phyloP scores from a whole-genome alignment of 176 grass and related monocot species.

The Rhipidocladum racemiflorum region DNA sequence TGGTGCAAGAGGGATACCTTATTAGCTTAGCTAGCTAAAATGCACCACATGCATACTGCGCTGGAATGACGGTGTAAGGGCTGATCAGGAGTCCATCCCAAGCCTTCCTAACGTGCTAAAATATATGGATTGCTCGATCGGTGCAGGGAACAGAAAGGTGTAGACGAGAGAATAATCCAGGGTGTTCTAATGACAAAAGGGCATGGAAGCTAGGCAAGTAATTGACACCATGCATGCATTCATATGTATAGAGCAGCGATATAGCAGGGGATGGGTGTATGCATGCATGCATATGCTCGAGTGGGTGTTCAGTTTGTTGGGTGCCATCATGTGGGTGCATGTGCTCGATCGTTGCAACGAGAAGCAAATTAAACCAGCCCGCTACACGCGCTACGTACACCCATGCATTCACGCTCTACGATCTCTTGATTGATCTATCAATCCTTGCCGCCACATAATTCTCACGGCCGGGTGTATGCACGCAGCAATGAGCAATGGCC shows the following conservation, averaged over 20 bases:
- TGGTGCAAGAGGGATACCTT: background rate
- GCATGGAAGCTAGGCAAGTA: slow-evolving; percentile 12
- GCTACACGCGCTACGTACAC: background rate
- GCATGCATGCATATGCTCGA: slow-evolving; percentile 1
- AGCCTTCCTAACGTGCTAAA: slow-evolving; percentile 35
- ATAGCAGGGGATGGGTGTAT: slow-evolving; percentile 26
- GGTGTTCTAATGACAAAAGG: slow-evolving; percentile 47
- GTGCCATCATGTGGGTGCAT: slow-evolving; percentile 42
- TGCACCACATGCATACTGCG: slow-evolving; percentile 16
- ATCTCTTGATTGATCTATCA: slow-evolving; percentile 21
- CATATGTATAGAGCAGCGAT: background rate
- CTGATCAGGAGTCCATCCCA: slow-evolving; percentile 19
- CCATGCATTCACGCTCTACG: slow-evolving; percentile 27
- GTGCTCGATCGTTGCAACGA: slow-evolving; percentile 35
- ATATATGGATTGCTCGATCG: background rate
- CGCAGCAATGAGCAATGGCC: background rate
- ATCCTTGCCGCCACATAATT: background rate
- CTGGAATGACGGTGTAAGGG: slow-evolving; percentile 27
- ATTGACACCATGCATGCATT: slow-evolving; percentile 23
- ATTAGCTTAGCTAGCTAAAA: slow-evolving; percentile 1
- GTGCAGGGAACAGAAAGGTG: slow-evolving; percentile 34
- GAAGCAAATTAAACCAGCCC: background rate
- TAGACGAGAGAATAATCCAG: slow-evolving; percentile 50
- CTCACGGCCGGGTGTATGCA: background rate
- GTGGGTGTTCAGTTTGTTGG: slow-evolving; percentile 42